phyloP scores from a whole-genome alignment of 257 asterid species.

The Plantago ovata region DNA sequence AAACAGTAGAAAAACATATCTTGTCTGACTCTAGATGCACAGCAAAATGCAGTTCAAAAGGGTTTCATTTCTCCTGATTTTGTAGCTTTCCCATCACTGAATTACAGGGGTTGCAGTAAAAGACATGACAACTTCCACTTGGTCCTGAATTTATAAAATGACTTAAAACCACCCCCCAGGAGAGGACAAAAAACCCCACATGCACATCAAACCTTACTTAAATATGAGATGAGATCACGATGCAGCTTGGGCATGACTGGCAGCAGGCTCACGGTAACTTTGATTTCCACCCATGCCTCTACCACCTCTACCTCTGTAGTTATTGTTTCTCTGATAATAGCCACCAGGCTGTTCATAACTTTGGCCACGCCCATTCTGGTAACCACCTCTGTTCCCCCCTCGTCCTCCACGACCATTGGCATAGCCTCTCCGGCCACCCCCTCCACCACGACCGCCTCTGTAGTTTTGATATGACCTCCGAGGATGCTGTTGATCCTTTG shows the following conservation, averaged over 20 bases:
- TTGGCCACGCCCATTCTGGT: slow-evolving; percentile 42
- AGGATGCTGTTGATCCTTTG: slow-evolving; percentile 35
- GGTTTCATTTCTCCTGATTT: slow-evolving; percentile 15
- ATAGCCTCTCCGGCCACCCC: slow-evolving; percentile 41
- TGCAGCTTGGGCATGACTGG: slow-evolving; percentile 25
- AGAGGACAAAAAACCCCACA: background rate
- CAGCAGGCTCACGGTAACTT: slow-evolving; percentile 23
- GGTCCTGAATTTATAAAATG: too few species aligned
- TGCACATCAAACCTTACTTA: background rate
- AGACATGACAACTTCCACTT: too few species aligned
- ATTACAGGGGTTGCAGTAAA: background rate
- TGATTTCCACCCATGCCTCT: slow-evolving; percentile 38
- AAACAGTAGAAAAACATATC: background rate
- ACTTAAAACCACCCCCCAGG: background rate
- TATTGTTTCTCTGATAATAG: slow-evolving; percentile 38
- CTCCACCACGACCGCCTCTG: slow-evolving; percentile 41
- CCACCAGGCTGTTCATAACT: slow-evolving; percentile 37
- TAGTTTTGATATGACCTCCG: slow-evolving; percentile 32
- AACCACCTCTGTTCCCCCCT: slow-evolving; percentile 40
- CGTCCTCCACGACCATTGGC: slow-evolving; percentile 52
- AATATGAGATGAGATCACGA: slow-evolving; percentile 10
- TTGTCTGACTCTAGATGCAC: background rate
- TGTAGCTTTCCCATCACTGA: slow-evolving; percentile 6
- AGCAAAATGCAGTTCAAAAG: slow-evolving; percentile 7
- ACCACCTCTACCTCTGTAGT: slow-evolving; percentile 45